Evolutionary conservation across 257 asterid species (phyloP).

Genomic region (Cynanchum wilfordii): DNA sequence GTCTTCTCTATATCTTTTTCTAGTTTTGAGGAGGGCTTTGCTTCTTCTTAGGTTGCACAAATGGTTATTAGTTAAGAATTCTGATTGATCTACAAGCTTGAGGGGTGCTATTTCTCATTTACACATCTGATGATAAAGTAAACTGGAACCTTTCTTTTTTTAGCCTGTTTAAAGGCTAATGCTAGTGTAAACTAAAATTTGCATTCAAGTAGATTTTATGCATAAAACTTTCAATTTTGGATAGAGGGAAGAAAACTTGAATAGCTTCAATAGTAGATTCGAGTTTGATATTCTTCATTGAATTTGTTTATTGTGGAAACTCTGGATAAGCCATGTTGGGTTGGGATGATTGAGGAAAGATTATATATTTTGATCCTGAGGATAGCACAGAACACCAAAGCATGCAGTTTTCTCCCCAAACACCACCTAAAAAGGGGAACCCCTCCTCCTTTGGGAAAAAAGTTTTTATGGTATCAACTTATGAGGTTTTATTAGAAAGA

Average conservation of each 20-base stretch:
- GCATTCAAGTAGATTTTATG: neutral
- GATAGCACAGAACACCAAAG: neutral
- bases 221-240: neutral
- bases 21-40: neutral
- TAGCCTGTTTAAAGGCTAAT: neutral
- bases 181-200: neutral
- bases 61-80: neutral
- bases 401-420: neutral
- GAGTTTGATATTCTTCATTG: neutral
- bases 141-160: neutral
- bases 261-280: neutral
- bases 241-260: neutral
- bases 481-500: neutral
- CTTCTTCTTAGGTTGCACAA: neutral
- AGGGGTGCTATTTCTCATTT: neutral
- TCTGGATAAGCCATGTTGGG: neutral
- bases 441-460: neutral
- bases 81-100: neutral
- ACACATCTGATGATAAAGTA: neutral
- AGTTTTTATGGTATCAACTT: neutral
- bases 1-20: neutral
- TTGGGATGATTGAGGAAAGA: neutral
- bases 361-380: neutral
- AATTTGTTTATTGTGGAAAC: neutral
- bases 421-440: neutral